Percentiles rank a stretch among this genome's conserved stretches.
Conservation (phyloP, 805 yeast genomes). For the Candida cerambycidarum region DNA sequence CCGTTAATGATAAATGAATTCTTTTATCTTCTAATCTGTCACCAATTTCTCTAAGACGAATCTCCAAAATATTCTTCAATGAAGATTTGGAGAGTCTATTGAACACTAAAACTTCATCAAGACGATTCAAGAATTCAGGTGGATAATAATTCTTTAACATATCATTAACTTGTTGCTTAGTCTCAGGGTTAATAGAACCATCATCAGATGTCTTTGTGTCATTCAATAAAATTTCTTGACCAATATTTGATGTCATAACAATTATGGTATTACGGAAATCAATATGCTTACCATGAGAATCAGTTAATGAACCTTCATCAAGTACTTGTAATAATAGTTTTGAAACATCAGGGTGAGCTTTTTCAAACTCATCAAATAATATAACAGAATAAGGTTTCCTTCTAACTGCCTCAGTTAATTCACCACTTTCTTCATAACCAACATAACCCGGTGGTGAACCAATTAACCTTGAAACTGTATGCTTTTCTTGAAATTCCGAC, state of each 20-base stretch:
- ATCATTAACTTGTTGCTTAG: conserved; percentile 62
- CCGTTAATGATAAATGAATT: conserved; percentile 55
- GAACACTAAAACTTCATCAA: conserved; percentile 92
- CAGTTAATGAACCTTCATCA: conserved; percentile 94
- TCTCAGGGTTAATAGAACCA: conserved; percentile 54
- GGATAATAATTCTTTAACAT: conserved; percentile 74
- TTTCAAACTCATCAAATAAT: conserved; percentile 93
- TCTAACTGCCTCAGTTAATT: conserved; percentile 92
- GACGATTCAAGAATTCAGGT: conserved; percentile 92
- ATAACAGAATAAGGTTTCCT: conserved; percentile 93
- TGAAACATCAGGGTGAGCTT: conserved; percentile 95
- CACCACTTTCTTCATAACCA: conserved; percentile 95
- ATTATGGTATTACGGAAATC: conserved; percentile 94
- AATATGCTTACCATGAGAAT: conserved; percentile 90
- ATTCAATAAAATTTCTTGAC: conserved; percentile 80
- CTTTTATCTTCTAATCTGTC: conserved; percentile 77
- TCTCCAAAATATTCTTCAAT: conserved; percentile 76
- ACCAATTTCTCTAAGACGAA: conserved; percentile 78
- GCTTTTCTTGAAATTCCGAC: conserved; percentile 97
- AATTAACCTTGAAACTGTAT: conserved; percentile 82
- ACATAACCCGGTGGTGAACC: conserved; percentile 99
- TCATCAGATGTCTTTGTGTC: conserved; percentile 61
- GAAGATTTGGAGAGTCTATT: conserved; percentile 81
- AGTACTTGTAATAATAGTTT: conserved; percentile 86
- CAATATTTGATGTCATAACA: conserved; percentile 95